Evolutionary conservation across 78 protist genomes (phyloP).

Genomic region (Dictyostelium citrinum): DNA sequence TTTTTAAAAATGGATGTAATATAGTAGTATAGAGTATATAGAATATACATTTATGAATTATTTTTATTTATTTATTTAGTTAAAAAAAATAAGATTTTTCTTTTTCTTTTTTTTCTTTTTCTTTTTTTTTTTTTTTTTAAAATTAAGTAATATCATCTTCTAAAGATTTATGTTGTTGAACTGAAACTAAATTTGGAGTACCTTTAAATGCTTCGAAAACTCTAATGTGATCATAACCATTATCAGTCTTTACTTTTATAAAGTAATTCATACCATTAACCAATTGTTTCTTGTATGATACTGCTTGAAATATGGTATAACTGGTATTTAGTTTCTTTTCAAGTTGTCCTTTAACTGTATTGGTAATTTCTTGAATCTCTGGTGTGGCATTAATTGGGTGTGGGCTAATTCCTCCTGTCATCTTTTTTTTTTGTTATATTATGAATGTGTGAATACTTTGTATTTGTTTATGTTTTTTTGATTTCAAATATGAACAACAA

Average conservation of each 20-base stretch:
- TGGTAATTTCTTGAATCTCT: not conserved
- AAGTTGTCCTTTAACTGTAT: not conserved
- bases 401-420: conserved; percentile 1
- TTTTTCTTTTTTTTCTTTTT: not conserved
- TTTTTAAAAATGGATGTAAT: no score
- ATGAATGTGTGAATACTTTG: not conserved
- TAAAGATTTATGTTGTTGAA: not conserved
- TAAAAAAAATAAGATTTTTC: not conserved
- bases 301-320: not conserved
- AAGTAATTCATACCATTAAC: conserved; percentile 53
- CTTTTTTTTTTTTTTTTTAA: not conserved
- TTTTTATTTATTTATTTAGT: not conserved
- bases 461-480: not conserved
- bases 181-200: not conserved
- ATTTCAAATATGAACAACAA: not conserved
- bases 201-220: not conserved
- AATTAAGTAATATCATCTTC: conserved; percentile 18
- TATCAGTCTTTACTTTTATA: conserved; percentile 20
- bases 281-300: conserved; percentile 12
- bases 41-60: no score
- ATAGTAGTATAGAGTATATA: no score
- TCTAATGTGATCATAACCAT: not conserved
- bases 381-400: not conserved
- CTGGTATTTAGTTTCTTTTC: not conserved
- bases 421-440: not conserved